Conservation (phyloP, 2,329 filamentous ascomycete species). For the Trichoderma aggressivum region DNA sequence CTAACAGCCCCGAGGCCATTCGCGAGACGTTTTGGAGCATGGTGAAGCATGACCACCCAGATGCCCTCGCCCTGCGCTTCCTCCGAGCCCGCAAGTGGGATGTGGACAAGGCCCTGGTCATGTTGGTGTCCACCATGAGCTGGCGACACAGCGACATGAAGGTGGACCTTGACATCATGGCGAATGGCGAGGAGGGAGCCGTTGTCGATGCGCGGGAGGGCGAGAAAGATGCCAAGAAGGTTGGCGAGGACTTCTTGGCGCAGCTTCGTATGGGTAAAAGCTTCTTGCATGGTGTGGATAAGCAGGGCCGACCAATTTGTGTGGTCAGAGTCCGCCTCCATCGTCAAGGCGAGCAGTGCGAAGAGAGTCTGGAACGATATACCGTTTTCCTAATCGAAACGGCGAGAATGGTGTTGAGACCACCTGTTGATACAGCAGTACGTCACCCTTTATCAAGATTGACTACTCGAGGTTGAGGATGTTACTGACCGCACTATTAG, state of each 20-base stretch:
- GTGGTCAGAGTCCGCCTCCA: constrained; percentile 81
- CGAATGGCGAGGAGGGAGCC: constrained; percentile 67
- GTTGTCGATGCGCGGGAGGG: constrained; percentile 54
- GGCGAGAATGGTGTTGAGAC: constrained; percentile 74
- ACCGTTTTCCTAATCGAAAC: constrained; percentile 96
- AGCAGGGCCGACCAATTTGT: constrained; percentile 79
- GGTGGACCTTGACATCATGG: constrained; percentile 85
- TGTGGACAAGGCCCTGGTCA: constrained; percentile 84
- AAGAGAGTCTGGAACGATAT: constrained; percentile 78
- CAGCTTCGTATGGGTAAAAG: constrained; percentile 91
- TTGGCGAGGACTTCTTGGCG: constrained; percentile 67
- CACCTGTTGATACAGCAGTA: constrained; percentile 88
- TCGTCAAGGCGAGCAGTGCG: constrained; percentile 74
- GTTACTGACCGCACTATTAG: constrained; percentile 40
- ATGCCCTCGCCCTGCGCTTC: constrained; percentile 78
- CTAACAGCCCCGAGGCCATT: constrained; percentile 72
- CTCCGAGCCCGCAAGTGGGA: constrained; percentile 94
- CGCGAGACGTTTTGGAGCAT: constrained; percentile 84
- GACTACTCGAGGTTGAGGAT: neutral
- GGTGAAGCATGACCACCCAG: constrained; percentile 93
- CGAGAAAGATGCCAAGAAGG: constrained; percentile 61
- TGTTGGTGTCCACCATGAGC: constrained; percentile 91
- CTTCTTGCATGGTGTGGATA: constrained; percentile 85
- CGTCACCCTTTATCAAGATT: constrained; percentile 36
- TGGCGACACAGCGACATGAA: constrained; percentile 83